Evolutionary conservation across 208 protist genomes (phyloP), one percentile per base, ranked within the genome.

Genomic region (Leishmania amazonensis): DNA sequence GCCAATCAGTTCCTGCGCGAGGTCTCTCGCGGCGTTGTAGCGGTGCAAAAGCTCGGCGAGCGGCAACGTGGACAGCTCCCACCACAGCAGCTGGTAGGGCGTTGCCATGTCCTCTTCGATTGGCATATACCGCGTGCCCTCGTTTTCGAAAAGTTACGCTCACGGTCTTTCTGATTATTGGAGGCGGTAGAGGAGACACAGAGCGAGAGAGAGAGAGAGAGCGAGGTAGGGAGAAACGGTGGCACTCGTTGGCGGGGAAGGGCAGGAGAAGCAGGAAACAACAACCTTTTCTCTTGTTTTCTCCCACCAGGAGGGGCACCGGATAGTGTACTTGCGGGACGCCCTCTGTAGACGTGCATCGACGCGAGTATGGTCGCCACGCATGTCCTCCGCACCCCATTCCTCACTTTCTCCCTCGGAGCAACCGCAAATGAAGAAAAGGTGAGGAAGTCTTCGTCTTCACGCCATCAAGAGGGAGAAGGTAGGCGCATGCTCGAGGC

Each of bases 21-120:
- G 49, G 31, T 92, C 89, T 60, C 81, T 89, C 0, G 81, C 79
- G 24, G 81, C 82, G 57, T 92, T 92, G 81, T 90, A 92, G 11
- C 76, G 78, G 75, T 92, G 89, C 1, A 90, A 77, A 9, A 83
- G 58, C 38, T 86, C 81, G n/a, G 64, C 35, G 13, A 57, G 38
- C 13, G 80, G 74, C 60, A 83, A 54, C 31, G 57, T 24, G 13
- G 47, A n/a, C 13, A 87, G 67, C 31, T 83, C 70, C 9, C 38
- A n/a, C 4, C 49, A 13, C 47, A 79, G 38, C 31, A 35, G 19
- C 47, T 78, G 60, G 24, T 64, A 68, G 51, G 76, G 76, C 21
- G 76, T 78, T 38, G 58, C 75, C 3, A 3, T 38, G n/a, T 62
- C 57, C 8, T 49, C 75, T 49, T 47, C 75, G 19, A 9, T 6